Evolutionary conservation across 352 stramenopile genomes (phyloP).

Genomic region (Peronospora tabacina): DNA sequence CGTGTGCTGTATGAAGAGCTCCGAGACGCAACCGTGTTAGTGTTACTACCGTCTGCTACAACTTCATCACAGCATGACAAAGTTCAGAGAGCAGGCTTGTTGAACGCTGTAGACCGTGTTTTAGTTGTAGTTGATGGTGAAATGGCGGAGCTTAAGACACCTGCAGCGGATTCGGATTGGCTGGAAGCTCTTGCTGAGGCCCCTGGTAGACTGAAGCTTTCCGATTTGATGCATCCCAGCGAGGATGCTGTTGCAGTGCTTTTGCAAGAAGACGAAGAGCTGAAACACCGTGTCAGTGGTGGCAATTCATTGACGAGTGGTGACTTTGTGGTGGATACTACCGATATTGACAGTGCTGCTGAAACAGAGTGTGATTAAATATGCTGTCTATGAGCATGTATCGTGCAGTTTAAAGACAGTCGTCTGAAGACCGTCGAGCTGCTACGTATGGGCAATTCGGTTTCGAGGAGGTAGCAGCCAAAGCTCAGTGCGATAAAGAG

Average conservation of each 20-base stretch:
- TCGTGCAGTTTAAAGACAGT: background rate
- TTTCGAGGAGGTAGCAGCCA: slow-evolving; percentile 13
- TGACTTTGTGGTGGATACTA: slow-evolving; percentile 12
- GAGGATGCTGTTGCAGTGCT: slow-evolving; percentile 10
- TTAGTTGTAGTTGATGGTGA: slow-evolving; percentile 92
- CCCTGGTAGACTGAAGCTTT: slow-evolving; percentile 16
- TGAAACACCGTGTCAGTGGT: slow-evolving; percentile 5
- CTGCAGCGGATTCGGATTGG: slow-evolving; percentile 22
- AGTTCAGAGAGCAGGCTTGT: slow-evolving; percentile 24
- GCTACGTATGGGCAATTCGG: slow-evolving; percentile 22
- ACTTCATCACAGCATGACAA: slow-evolving; percentile 22
- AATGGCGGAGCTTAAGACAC: slow-evolving; percentile 82
- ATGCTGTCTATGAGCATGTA: slow-evolving; percentile 3
- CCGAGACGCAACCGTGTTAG: slow-evolving; percentile 89
- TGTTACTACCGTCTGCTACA: slow-evolving; percentile 90
- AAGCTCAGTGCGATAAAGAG: background rate
- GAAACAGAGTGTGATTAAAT: slow-evolving; percentile 8
- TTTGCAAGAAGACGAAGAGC: slow-evolving; percentile 18
- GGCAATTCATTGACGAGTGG: slow-evolving; percentile 12
- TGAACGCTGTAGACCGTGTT: slow-evolving; percentile 95
- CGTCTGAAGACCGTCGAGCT: too few relatives aligned
- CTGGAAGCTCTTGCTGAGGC: slow-evolving; percentile 29
- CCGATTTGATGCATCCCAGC: slow-evolving; percentile 13
- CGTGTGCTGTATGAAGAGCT: slow-evolving; percentile 86
- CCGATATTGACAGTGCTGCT: slow-evolving; percentile 13